phyloP scores from a whole-genome alignment of 208 protist genomes.

The Hexamita inflata region DNA sequence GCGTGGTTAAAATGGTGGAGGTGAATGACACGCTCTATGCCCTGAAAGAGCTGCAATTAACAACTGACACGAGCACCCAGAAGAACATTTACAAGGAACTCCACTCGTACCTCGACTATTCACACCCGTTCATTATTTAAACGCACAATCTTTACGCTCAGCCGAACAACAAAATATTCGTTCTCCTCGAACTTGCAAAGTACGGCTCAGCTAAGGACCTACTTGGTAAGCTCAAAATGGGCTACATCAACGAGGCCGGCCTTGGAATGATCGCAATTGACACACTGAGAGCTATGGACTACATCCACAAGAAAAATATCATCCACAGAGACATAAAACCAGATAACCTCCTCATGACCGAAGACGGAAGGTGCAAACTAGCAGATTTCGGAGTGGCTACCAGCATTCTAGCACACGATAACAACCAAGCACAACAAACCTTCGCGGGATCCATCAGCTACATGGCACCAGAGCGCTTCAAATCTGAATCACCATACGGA shows the following conservation, averaged over 20 bases:
- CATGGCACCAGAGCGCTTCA: constrained; percentile 12
- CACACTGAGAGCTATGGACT: constrained; percentile 2
- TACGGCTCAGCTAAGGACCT: constrained; percentile 25
- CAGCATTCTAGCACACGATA: neutral
- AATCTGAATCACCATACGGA: neutral
- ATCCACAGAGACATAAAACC: constrained; percentile 47
- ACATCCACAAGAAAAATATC: constrained; percentile 23
- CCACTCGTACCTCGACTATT: neutral
- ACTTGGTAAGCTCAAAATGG: neutral
- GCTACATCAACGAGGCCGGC: neutral
- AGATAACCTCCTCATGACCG: constrained; percentile 41
- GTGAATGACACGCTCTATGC: neutral
- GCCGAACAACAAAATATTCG: neutral
- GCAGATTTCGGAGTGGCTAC: constrained; percentile 44
- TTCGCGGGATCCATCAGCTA: constrained; percentile 14
- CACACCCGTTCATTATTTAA: neutral
- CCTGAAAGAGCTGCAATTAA: constrained; percentile 5
- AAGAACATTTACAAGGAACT: constrained; percentile 24
- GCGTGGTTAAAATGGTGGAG: neutral
- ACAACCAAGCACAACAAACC: neutral
- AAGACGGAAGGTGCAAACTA: constrained; percentile 33
- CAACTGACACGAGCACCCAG: neutral
- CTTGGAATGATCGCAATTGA: constrained; percentile 18
- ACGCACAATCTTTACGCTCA: constrained; percentile 11
- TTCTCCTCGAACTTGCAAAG: constrained; percentile 1